Conservation (phyloP, 2,329 filamentous ascomycete species). For the Pezicula radicicola region DNA sequence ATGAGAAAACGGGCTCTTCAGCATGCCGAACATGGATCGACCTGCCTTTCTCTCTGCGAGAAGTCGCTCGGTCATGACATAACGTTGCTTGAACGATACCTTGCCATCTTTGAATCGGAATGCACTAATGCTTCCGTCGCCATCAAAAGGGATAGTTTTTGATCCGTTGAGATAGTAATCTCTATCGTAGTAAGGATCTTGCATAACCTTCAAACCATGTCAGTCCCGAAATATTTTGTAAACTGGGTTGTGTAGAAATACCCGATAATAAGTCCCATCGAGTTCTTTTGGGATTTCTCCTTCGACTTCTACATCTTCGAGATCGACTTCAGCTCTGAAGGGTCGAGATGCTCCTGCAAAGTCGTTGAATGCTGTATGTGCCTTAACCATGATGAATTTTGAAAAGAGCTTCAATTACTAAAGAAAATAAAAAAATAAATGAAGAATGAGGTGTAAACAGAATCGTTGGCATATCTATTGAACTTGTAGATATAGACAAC, state of each 20-base stretch:
- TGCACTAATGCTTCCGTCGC: conserved; percentile 22
- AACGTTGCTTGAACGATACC: conserved; percentile 20
- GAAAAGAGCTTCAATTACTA: no score
- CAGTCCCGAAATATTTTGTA: neutral
- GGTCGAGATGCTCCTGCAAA: neutral
- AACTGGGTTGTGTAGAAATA: neutral
- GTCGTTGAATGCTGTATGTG: neutral
- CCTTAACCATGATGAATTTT: neutral
- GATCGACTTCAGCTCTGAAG: neutral
- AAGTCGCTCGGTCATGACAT: conserved; percentile 23
- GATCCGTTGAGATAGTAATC: neutral
- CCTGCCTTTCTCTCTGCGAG: conserved; percentile 14
- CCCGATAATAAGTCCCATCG: neutral
- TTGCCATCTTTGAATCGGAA: conserved; percentile 21
- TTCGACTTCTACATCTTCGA: neutral
- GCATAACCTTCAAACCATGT: neutral
- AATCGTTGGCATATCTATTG: no score
- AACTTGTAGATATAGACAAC: no score
- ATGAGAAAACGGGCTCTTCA: conserved; percentile 54
- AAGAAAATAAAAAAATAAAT: no score
- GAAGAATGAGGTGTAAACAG: no score
- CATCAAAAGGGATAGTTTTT: conserved; percentile 12
- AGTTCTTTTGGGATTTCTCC: neutral
- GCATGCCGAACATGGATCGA: conserved; percentile 44
- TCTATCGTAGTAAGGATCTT: neutral